A percentile compares a stretch with the other conserved stretches of the same genome.
Evolutionary conservation across 2,329 filamentous ascomycete species (phyloP).

Genomic region (Colletotrichum costaricense): DNA sequence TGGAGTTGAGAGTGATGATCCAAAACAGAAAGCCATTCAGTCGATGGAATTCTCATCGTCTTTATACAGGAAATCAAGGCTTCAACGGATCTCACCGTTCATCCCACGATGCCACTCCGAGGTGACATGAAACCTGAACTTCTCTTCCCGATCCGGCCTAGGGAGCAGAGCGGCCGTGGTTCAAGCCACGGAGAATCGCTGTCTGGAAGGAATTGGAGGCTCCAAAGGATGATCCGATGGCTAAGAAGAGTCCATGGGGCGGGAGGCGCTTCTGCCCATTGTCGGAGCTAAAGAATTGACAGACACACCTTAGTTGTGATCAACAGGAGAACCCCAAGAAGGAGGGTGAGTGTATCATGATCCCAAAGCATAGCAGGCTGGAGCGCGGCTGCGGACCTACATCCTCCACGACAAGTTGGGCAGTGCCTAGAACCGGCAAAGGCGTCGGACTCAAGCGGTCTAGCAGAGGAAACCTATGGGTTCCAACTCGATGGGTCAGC

Average conservation of each 20-base stretch:
- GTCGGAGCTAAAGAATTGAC: background rate
- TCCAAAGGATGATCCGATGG: background rate
- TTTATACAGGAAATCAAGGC: slow-evolving; percentile 16
- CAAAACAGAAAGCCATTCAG: background rate
- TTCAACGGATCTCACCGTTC: background rate
- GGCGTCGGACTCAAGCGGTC: background rate
- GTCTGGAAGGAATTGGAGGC: background rate
- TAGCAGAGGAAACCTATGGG: background rate
- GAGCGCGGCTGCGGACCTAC: background rate
- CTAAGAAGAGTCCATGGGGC: background rate
- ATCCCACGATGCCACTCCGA: background rate
- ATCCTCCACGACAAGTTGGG: background rate
- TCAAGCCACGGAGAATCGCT: slow-evolving; percentile 15
- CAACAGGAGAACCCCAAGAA: background rate
- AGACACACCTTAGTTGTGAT: background rate
- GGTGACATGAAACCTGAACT: background rate
- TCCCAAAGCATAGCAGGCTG: background rate
- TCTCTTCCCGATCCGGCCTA: slow-evolving; percentile 1
- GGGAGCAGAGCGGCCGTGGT: background rate
- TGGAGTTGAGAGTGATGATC: slow-evolving; percentile 2
- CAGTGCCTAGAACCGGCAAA: slow-evolving; percentile 2
- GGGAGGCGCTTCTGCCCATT: slow-evolving; percentile 4
- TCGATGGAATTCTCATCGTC: background rate
- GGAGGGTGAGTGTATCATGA: background rate
- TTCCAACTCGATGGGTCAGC: background rate